phyloP scores from a whole-genome alignment of 148 eudicot genomes.

The Silene latifolia region DNA sequence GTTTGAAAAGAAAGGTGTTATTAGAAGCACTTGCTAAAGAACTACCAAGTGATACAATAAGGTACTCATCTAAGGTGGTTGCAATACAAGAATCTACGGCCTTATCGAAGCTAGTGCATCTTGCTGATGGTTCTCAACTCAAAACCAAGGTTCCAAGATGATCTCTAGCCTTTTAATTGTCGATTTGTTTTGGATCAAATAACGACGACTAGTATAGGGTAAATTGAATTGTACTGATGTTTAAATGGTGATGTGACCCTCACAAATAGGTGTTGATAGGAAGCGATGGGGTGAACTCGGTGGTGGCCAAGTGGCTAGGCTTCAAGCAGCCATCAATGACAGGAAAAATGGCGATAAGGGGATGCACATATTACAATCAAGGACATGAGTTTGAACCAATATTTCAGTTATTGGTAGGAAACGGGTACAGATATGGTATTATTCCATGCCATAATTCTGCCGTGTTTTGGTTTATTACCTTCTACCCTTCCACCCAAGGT shows the following conservation, averaged over 20 bases:
- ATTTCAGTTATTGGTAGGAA: constrained; percentile 34
- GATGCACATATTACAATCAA: constrained; percentile 29
- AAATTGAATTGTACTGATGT: no score
- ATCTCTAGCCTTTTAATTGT: no score
- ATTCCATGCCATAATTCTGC: constrained; percentile 37
- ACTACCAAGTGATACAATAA: constrained; percentile 48
- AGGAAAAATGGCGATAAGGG: constrained; percentile 43
- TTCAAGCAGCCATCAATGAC: constrained; percentile 36
- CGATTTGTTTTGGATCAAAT: no score
- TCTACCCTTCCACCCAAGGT: constrained; percentile 39
- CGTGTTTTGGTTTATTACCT: constrained; percentile 53
- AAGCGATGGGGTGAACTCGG: constrained; percentile 63
- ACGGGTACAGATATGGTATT: constrained; percentile 45
- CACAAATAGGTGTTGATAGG: constrained; percentile 45
- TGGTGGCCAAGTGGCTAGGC: constrained; percentile 52
- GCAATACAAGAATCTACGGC: constrained; percentile 39
- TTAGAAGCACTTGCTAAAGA: constrained; percentile 52
- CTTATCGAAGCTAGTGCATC: constrained; percentile 40
- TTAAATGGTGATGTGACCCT: no score
- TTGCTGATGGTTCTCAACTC: constrained; percentile 45
- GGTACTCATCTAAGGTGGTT: constrained; percentile 60
- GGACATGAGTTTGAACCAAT: constrained; percentile 46
- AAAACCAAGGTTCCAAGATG: constrained; percentile 58
- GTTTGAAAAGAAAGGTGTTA: constrained; percentile 35
- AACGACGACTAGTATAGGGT: no score